These are phyloP conservation scores for Trapa incisa DNA, from an alignment of 345 rosid species.

Conservation along the genomic window DNA sequence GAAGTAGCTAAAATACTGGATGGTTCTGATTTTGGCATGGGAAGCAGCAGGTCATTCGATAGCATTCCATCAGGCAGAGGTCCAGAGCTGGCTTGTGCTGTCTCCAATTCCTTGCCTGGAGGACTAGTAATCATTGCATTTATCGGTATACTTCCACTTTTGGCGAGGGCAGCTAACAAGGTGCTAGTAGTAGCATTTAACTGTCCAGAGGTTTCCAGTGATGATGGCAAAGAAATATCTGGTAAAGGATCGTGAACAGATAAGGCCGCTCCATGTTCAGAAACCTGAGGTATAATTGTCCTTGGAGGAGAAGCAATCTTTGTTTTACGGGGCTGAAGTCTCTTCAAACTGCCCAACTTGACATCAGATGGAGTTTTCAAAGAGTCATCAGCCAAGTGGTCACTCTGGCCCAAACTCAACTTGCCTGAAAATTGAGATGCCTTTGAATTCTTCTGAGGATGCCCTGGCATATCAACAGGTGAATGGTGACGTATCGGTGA, in stretches of 20 bases:
- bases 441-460: conserved; percentile 35
- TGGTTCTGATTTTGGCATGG: conserved; percentile 15
- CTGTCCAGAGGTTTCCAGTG: conserved; percentile 18
- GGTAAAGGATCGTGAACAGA: conserved; percentile 20
- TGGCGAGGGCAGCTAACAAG: conserved; percentile 63
- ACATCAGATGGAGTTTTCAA: neutral
- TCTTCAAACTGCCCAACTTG: conserved; percentile 5
- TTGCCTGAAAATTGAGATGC: conserved; percentile 35
- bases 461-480: conserved; percentile 24
- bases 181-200: conserved; percentile 36
- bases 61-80: conserved; percentile 17
- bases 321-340: conserved; percentile 18
- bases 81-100: conserved; percentile 19
- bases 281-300: conserved; percentile 15
- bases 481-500: conserved; percentile 24
- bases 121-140: conserved; percentile 19
- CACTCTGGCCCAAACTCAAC: conserved; percentile 19
- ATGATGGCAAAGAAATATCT: conserved; percentile 11
- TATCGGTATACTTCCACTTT: conserved; percentile 54
- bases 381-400: conserved; percentile 19
- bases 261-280: conserved; percentile 22
- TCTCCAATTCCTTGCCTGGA: conserved; percentile 20
- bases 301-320: conserved; percentile 15
- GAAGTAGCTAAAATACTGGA: conserved; percentile 32
- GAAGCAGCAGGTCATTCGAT: neutral